A percentile compares a stretch with the other conserved stretches of the same genome.
Conservation (phyloP, 2,329 filamentous ascomycete species). For the Xylariaceae sp. region DNA sequence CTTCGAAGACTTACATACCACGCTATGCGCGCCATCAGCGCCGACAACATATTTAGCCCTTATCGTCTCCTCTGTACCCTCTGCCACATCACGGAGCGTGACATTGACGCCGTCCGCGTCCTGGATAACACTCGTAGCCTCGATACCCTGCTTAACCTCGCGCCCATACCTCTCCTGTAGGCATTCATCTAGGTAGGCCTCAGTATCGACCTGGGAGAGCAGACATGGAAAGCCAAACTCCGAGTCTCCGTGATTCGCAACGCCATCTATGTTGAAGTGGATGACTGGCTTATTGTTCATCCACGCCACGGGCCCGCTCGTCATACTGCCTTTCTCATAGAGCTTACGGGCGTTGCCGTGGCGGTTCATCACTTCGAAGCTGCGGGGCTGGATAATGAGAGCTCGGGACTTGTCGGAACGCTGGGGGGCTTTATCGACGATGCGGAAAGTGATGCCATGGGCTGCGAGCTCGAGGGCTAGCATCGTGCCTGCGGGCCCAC, state of each 20-base stretch:
- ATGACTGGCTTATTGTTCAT: conserved; percentile 63
- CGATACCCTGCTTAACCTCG: conserved; percentile 32
- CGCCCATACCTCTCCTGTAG: conserved; percentile 36
- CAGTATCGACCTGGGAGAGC: conserved; percentile 73
- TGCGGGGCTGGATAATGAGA: conserved; percentile 55
- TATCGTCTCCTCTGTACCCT: conserved; percentile 20
- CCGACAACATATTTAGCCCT: conserved; percentile 48
- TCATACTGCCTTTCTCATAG: conserved; percentile 40
- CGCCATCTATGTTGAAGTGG: not conserved
- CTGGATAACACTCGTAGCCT: conserved; percentile 26
- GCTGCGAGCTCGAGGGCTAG: conserved; percentile 33
- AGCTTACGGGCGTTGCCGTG: conserved; percentile 52
- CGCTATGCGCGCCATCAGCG: conserved; percentile 53
- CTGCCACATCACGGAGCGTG: not conserved
- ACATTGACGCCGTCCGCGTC: conserved; percentile 24
- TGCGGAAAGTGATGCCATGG: conserved; percentile 29
- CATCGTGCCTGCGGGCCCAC: conserved; percentile 30
- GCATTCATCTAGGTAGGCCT: conserved; percentile 27
- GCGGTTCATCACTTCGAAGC: conserved; percentile 56
- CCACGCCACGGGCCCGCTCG: conserved; percentile 6
- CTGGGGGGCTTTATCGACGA: conserved; percentile 29
- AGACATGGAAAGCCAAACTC: conserved; percentile 10
- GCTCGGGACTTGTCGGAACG: conserved; percentile 49
- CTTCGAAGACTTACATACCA: conserved; percentile 46
- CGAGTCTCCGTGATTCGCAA: conserved; percentile 16